Conservation (phyloP, 352 stramenopile species). For the Phytophthora europaea region DNA sequence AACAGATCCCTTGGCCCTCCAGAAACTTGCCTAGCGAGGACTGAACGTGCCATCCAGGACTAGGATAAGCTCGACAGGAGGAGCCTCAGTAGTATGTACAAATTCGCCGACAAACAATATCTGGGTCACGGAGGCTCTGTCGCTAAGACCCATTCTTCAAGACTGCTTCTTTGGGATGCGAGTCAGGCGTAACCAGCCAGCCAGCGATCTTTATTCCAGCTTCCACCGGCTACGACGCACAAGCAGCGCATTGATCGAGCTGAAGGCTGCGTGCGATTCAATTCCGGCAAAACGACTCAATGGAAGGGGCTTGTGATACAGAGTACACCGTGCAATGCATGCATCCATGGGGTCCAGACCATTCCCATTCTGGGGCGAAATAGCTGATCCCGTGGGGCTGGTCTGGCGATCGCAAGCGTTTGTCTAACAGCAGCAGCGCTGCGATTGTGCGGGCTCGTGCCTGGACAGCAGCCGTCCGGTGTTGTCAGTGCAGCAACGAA, state of each 20-base stretch:
- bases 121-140: no score
- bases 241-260: background rate
- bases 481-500: constrained; percentile 1
- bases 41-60: no score
- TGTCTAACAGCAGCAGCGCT: background rate
- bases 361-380: background rate
- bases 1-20: background rate
- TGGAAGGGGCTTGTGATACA: no score
- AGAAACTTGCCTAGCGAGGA: background rate
- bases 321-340: no score
- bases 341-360: no score
- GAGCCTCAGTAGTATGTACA: no score
- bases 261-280: background rate
- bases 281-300: no score
- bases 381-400: background rate
- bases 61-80: no score
- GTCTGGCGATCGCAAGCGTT: background rate
- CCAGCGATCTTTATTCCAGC: background rate
- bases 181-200: background rate
- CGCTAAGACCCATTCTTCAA: no score
- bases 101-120: no score
- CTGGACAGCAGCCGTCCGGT: background rate
- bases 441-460: constrained; percentile 1
- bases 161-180: background rate
- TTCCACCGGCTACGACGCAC: background rate